Conservation (phyloP, 108 stramenopile species). For the Pseudonitzschia multistriata region DNA sequence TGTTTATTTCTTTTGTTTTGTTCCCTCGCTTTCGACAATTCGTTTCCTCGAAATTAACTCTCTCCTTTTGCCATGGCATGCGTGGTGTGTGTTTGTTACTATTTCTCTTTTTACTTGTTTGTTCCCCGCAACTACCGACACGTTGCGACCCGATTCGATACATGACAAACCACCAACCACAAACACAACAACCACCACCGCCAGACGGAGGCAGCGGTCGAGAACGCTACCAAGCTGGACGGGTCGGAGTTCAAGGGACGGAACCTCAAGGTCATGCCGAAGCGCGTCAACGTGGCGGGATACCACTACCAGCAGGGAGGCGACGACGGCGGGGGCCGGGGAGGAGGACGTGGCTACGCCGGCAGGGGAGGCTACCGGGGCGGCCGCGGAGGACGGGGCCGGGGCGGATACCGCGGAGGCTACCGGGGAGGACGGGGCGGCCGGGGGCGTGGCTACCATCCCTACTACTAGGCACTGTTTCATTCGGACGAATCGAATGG, state of each 20-base stretch:
- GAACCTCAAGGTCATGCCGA: constrained; percentile 85
- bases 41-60: constrained; percentile 27
- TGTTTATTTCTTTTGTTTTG: constrained; percentile 15
- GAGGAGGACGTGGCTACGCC: constrained; percentile 20
- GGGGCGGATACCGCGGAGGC: constrained; percentile 22
- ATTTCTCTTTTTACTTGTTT: not conserved
- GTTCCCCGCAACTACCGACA: not conserved
- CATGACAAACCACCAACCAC: not conserved
- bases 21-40: not conserved
- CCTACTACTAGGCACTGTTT: constrained; percentile 39
- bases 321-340: constrained; percentile 20
- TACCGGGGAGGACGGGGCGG: constrained; percentile 22
- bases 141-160: not conserved
- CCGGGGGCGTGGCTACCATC: constrained; percentile 50
- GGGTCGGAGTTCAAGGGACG: constrained; percentile 93
- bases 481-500: no score
- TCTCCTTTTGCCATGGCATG: constrained; percentile 30
- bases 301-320: constrained; percentile 34
- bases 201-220: constrained; percentile 83
- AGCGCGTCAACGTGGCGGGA: constrained; percentile 83
- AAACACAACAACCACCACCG: not conserved
- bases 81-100: no score
- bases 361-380: constrained; percentile 29
- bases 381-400: constrained; percentile 20
- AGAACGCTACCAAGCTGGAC: constrained; percentile 91